Evolutionary conservation across 305 asterid genomes (phyloP), one percentile per base, ranked within the genome.

Genomic region (Caryopteris hybrid): DNA sequence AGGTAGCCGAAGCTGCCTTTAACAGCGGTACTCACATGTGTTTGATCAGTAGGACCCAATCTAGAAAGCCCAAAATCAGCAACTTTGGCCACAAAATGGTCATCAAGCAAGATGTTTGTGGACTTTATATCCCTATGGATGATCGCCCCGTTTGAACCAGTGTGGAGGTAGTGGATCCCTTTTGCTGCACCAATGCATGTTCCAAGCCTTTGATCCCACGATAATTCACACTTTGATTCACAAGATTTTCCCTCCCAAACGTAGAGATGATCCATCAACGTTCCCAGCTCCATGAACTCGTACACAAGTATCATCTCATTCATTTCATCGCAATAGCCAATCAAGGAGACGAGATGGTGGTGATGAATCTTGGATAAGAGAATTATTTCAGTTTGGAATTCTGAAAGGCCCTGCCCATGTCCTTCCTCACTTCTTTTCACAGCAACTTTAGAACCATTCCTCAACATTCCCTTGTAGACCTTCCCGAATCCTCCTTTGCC

Each of bases 401-500:
- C 90, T 0, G 75, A 61, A 7, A 78, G 59, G 47, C 93, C 92
- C 70, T 86, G 90, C 0, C 80, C 83, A 21, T 73, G 64, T 46
- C 88, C 86, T 0, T 80, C 73, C 65, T 86, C 83, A 17, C 90
- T 77, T 72, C 93, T 74, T 47, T 86, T 86, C n/a, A 86, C 80
- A 8, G 93, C 90, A 34, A 86, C 88, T 53, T 73, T 82, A 1
- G 53, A 71, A 7, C 88, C 88, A 11, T 66, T 67, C 31, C 70
- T 69, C 25, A 80, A 50, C 29, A 20, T 68, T 13, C 88, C 90
- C 31, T 73, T 75, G 72, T 86, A 86, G 43, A 84, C 92, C 50
- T 84, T 86, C 57, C 93, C 90, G 38, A 86, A 86, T 9, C 92
- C 90, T 13, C 93, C 93, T 25, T 80, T 78, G 2, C 90, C 88